These are phyloP conservation scores for Purpureocillium takamizusanense DNA, from an alignment of 2,329 filamentous ascomycete species.

Conservation along the genomic window DNA sequence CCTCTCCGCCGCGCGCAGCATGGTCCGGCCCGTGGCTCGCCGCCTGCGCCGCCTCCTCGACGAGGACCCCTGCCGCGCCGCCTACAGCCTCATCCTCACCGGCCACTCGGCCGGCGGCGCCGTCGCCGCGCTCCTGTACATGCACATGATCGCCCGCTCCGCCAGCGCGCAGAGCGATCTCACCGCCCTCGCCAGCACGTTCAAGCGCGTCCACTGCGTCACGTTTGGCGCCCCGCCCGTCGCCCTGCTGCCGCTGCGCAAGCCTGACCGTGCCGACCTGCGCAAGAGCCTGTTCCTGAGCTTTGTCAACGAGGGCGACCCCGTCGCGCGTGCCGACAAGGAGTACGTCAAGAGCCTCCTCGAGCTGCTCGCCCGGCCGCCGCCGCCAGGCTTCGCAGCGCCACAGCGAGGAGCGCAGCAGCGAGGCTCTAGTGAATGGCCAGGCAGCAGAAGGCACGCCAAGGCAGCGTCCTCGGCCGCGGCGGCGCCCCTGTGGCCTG, in stretches of 20 bases:
- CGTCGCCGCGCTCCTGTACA: slow-evolving; percentile 69
- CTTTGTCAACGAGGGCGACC: slow-evolving; percentile 82
- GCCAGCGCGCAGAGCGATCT: slow-evolving; percentile 55
- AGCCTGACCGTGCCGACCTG: slow-evolving; percentile 38
- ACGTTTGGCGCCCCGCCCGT: slow-evolving; percentile 81
- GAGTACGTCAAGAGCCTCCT: slow-evolving; percentile 65
- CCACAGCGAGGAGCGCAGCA: no score
- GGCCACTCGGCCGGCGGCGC: slow-evolving; percentile 83
- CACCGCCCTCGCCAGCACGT: slow-evolving; percentile 56
- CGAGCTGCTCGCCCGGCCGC: slow-evolving; percentile 48
- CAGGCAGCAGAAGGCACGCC: no score
- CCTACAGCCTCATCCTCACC: slow-evolving; percentile 69
- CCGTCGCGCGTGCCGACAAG: slow-evolving; percentile 67
- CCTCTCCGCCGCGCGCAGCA: slow-evolving; percentile 63
- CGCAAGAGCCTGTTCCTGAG: slow-evolving; percentile 66
- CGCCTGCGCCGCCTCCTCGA: slow-evolving; percentile 60
- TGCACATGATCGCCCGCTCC: slow-evolving; percentile 64
- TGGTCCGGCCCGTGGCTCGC: slow-evolving; percentile 64
- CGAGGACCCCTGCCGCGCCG: slow-evolving; percentile 58
- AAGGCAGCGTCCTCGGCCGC: no score
- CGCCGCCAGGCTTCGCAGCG: no score
- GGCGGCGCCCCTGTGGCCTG: slow-evolving; percentile 39
- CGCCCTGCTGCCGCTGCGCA: slow-evolving; percentile 58
- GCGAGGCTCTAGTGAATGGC: no score
- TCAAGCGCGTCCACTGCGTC: slow-evolving; percentile 74